Conservation (phyloP, 768 basidiomycete species). For the Fomitopsis serialis region DNA sequence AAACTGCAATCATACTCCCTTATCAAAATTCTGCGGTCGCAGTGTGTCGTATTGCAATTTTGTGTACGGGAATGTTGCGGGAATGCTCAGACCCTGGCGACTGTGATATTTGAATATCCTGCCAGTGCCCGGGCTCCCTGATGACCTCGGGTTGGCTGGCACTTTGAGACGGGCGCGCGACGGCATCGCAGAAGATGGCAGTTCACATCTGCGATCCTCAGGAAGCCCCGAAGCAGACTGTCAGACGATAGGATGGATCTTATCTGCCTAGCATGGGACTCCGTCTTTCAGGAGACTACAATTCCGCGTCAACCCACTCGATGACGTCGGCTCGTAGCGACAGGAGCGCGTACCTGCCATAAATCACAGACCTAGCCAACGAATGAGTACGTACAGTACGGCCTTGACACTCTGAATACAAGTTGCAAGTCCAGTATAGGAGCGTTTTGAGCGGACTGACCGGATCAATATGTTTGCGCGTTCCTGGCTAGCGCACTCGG, state of each 20-base stretch:
- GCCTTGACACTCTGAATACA: background rate
- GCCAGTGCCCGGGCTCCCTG: background rate
- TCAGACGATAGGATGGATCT: background rate
- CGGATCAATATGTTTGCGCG: constrained; percentile 14
- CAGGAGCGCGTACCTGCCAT: background rate
- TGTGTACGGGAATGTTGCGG: no score
- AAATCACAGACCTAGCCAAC: background rate
- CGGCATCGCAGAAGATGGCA: background rate
- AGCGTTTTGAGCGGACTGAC: background rate
- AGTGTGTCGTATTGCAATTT: background rate
- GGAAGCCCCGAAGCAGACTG: background rate
- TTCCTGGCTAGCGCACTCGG: constrained; percentile 9
- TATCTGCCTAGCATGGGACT: background rate
- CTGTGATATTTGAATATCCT: background rate
- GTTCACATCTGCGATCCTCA: background rate
- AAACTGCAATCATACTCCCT: background rate
- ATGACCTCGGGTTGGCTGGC: background rate
- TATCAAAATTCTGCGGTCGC: background rate
- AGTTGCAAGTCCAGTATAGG: background rate
- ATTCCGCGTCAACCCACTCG: background rate
- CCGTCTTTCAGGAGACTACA: background rate
- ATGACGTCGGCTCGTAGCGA: background rate
- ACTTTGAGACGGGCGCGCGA: background rate
- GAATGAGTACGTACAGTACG: background rate
- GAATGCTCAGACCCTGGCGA: background rate